Conservation (phyloP, 805 yeast genomes). For the Ogataea siamensis region DNA sequence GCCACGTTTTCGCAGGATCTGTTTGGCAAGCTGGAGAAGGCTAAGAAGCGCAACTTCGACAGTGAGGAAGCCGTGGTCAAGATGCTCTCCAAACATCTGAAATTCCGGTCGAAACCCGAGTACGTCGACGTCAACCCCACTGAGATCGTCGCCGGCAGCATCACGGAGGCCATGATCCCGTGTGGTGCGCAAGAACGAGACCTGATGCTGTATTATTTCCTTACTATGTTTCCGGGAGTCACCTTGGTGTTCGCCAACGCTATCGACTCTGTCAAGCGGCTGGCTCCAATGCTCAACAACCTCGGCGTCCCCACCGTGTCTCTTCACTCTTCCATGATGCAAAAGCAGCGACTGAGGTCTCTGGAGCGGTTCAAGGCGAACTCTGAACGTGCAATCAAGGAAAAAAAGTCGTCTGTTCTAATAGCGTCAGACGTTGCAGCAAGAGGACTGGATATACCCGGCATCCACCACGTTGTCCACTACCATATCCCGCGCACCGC, state of each 20-base stretch:
- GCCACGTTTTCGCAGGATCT: slow-evolving; percentile 88
- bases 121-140: slow-evolving; percentile 86
- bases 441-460: slow-evolving; percentile 90
- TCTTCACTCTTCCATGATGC: slow-evolving; percentile 92
- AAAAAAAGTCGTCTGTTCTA: slow-evolving; percentile 59
- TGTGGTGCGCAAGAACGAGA: slow-evolving; percentile 91
- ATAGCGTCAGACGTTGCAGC: slow-evolving; percentile 98
- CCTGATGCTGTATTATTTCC: slow-evolving; percentile 81
- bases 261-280: slow-evolving; percentile 89
- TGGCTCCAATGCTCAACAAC: slow-evolving; percentile 71
- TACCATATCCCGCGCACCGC: slow-evolving; percentile 94
- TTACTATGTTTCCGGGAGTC: slow-evolving; percentile 81
- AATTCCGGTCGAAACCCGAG: slow-evolving; percentile 64
- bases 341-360: slow-evolving; percentile 84
- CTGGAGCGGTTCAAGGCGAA: slow-evolving; percentile 73
- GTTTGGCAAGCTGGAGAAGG: slow-evolving; percentile 66
- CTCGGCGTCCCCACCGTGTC: slow-evolving; percentile 68
- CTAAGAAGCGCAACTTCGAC: slow-evolving; percentile 38
- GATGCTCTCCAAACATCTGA: slow-evolving; percentile 64
- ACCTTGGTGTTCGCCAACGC: slow-evolving; percentile 91
- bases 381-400: slow-evolving; percentile 32
- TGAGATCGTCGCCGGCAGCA: slow-evolving; percentile 67
- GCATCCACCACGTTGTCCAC: slow-evolving; percentile 90
- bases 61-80: slow-evolving; percentile 56
- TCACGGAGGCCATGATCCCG: slow-evolving; percentile 85